phyloP scores from a whole-genome alignment of 2,329 filamentous ascomycete genomes.

The Epichloe coenophiala region DNA sequence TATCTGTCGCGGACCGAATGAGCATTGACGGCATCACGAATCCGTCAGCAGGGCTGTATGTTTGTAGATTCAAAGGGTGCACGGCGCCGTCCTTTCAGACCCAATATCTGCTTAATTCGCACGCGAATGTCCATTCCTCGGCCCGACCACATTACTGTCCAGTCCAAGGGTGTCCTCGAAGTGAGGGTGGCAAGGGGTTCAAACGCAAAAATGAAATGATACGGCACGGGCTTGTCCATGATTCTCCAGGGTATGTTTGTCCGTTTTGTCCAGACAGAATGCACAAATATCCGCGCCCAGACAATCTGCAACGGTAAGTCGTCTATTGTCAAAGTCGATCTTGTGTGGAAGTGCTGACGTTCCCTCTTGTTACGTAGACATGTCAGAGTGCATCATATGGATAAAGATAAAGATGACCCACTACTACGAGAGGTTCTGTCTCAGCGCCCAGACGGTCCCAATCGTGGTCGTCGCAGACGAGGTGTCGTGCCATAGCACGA shows the following conservation, averaged over 20 bases:
- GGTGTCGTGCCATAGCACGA: slow-evolving; percentile 24
- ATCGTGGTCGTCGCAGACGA: slow-evolving; percentile 63
- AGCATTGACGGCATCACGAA: slow-evolving; percentile 45
- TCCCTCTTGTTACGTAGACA: slow-evolving; percentile 42
- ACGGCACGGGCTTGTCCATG: slow-evolving; percentile 73
- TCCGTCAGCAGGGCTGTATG: slow-evolving; percentile 36
- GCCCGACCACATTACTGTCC: slow-evolving; percentile 53
- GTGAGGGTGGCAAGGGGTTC: slow-evolving; percentile 52
- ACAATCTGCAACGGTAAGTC: slow-evolving; percentile 81
- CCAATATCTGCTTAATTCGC: slow-evolving; percentile 64
- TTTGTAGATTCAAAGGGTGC: slow-evolving; percentile 50
- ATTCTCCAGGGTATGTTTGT: slow-evolving; percentile 88
- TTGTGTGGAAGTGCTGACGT: slow-evolving; percentile 4
- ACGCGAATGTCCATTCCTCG: slow-evolving; percentile 58
- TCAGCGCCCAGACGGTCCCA: slow-evolving; percentile 73
- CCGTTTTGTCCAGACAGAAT: slow-evolving; percentile 91
- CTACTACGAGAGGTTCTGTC: slow-evolving; percentile 69
- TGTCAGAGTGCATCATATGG: slow-evolving; percentile 80
- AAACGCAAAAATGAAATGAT: slow-evolving; percentile 66
- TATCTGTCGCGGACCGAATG: slow-evolving; percentile 36
- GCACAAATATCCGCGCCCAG: slow-evolving; percentile 86
- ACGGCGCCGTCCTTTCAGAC: slow-evolving; percentile 65
- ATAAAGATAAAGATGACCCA: slow-evolving; percentile 81
- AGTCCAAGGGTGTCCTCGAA: slow-evolving; percentile 47
- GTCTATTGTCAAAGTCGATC: neutral